Evolutionary conservation across 78 protist species (phyloP), one percentile per base, ranked within the genome.

Genomic region (Polysphondylium violaceum): DNA sequence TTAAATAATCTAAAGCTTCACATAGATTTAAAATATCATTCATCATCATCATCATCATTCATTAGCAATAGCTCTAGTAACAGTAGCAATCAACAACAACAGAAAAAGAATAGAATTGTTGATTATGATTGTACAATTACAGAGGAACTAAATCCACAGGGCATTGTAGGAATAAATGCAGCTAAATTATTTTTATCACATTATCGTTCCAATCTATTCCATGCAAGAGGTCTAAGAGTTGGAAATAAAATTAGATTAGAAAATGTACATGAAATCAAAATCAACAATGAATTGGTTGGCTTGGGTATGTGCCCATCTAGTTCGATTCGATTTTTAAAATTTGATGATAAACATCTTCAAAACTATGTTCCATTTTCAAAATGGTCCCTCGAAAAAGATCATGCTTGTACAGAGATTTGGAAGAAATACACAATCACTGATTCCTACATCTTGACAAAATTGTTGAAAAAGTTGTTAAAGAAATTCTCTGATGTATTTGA

Each of bases 221-320:
- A 40, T 58, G 91, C 74, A 19, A 53, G 91, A 36, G 91, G 91
- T 31, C 11, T 83, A 11, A 40, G 91, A 27, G 21, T 55, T 68
- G 91, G 91, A 16, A 83, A 60, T 3, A 55, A 19, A 1, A 31
- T 83, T 0, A 50, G 43, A 31, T 59, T 83, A 25, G 67, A 43
- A 2, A 71, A 83, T 69, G 79, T 83, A 21, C 91, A 83, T 44
- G 58, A 71, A 41, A 69, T 83, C 1, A 69, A 83, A 33, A 47
- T 17, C 9, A 19, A 44, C 59, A 47, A 63, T 16, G 8, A 38
- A 44, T 58, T 69, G 21, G 7, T 64, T 33, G 91, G 91, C 8
- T 12, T 83, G 0, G 91, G 64, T 25, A 59, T 83, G 64, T 83
- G 91, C 8, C 23, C 61, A 4, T 44, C 17, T 31, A 69, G 79